These are phyloP conservation scores for Diaporthe longicolla DNA, from an alignment of 2,329 filamentous ascomycete species.

Conservation along the genomic window DNA sequence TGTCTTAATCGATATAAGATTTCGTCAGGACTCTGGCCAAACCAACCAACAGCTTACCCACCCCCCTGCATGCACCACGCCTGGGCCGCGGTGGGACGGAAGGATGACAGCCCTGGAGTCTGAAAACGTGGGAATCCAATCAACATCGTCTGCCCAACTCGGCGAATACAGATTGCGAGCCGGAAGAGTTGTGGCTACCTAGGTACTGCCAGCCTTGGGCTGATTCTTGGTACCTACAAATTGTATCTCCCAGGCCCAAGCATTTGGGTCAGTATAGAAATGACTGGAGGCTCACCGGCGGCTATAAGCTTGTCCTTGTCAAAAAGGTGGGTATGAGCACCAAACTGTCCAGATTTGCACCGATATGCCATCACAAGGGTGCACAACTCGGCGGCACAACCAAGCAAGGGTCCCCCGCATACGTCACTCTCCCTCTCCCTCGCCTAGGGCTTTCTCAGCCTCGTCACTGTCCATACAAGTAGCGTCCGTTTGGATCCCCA, in stretches of 20 bases:
- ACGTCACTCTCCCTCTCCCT: conserved; percentile 34
- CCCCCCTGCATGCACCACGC: not conserved
- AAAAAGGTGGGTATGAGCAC: not conserved
- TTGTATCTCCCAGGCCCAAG: not conserved
- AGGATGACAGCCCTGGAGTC: not conserved
- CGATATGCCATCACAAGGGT: not conserved
- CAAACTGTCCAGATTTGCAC: not conserved
- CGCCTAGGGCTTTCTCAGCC: conserved; percentile 38
- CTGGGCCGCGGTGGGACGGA: not conserved
- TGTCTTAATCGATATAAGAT: conserved; percentile 6
- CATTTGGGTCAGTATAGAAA: not conserved
- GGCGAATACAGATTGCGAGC: not conserved
- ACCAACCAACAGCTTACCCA: not conserved
- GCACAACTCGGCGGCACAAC: too few species aligned
- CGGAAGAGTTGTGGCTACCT: not conserved
- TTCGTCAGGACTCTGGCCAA: not conserved
- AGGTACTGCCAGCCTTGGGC: too few species aligned
- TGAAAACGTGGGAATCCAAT: not conserved
- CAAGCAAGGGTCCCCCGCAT: conserved; percentile 26
- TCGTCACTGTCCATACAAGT: conserved; percentile 41
- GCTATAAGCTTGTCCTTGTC: too few species aligned
- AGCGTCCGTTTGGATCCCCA: not conserved
- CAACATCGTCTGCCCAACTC: not conserved
- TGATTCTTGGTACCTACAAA: not conserved
- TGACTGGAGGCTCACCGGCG: not conserved